A percentile compares a stretch with the other conserved stretches of the same genome.
phyloP scores from a whole-genome alignment of 768 basidiomycete species.

The Psilocybe subaeruginosa region DNA sequence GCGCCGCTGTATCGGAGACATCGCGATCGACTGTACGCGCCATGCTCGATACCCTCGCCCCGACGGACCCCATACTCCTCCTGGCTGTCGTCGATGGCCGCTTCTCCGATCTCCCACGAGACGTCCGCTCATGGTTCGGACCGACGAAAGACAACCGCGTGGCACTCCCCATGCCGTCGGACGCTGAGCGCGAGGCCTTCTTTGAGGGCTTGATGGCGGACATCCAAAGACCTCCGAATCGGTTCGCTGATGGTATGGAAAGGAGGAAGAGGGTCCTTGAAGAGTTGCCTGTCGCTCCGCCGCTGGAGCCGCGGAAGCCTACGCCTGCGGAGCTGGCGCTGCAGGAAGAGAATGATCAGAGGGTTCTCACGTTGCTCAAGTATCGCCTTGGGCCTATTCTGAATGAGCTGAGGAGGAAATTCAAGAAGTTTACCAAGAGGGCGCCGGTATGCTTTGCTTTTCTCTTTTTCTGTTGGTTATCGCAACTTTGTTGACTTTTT shows the following conservation, averaged over 20 bases:
- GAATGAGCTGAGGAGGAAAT: constrained; percentile 88
- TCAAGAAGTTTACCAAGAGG: constrained; percentile 84
- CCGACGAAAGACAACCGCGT: constrained; percentile 74
- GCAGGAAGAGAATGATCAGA: constrained; percentile 83
- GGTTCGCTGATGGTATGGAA: constrained; percentile 88
- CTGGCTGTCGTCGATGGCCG: constrained; percentile 86
- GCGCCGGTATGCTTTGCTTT: constrained; percentile 58
- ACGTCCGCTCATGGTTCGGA: constrained; percentile 94
- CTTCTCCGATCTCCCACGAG: constrained; percentile 69
- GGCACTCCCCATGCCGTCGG: constrained; percentile 53
- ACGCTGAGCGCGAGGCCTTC: constrained; percentile 68
- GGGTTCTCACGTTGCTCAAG: constrained; percentile 79
- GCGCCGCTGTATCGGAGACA: constrained; percentile 80
- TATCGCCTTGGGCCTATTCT: constrained; percentile 91
- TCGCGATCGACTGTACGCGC: constrained; percentile 84
- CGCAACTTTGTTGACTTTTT: constrained; percentile 8
- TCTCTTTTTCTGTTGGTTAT: background rate
- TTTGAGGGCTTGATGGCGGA: constrained; percentile 76
- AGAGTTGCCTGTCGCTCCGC: constrained; percentile 85
- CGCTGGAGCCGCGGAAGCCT: constrained; percentile 82
- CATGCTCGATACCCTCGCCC: constrained; percentile 88
- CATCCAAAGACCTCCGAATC: constrained; percentile 74
- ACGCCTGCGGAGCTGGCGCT: constrained; percentile 79
- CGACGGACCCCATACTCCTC: constrained; percentile 92
- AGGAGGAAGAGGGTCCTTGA: constrained; percentile 85